Base-by-base conservation (phyloP, 331 rosid species). In the Acacia pycnantha region DNA sequence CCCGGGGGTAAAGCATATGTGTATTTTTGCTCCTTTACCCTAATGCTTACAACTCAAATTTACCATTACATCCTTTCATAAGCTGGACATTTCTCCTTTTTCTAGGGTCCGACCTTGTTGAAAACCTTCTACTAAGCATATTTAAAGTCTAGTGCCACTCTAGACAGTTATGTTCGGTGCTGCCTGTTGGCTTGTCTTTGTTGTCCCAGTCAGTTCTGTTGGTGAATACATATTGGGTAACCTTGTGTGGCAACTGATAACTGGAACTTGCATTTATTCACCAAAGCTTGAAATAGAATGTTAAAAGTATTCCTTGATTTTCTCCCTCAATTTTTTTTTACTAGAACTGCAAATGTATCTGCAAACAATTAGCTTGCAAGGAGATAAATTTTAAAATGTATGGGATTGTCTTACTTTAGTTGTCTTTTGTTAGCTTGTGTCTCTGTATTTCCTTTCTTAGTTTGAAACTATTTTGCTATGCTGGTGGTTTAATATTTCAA, bases 401-500 rank as follows among this genome's bases (percentile, higher is more conserved):
- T 9, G 15, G 59, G 31, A 56, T 81, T 47, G 8, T 68, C 77
- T 68, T 47, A 73, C 71, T 58, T 69, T 11, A 48, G 40, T 67
- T 78, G 69, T 70, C 74, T 79, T 65, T 24, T 62, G 77, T 43
- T 70, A 7, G 46, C 69, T 71, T 44, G 64, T 33, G 71, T 26
- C 37, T 11, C 54, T 81, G 33, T 78, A 69, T 47, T 69, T 50
- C 64, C 82, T 48, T 73, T 82, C 66, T 76, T 79, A 24, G 74
- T 56, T 73, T 77, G 81, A 40, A 54, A 31, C 44, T 53, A 44
- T 78, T 81, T 78, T 81, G 73, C 56, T 33, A 61, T 54, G 50
- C 71, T 79, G 67, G 79, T 71, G 77, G 77, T 77, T 79, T 87
- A 73, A 81, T 67, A 77, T 73, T 87, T 74, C 48, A 78, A 58